phyloP scores from a whole-genome alignment of 768 basidiomycete genomes.

The Mycena kentingensis region DNA sequence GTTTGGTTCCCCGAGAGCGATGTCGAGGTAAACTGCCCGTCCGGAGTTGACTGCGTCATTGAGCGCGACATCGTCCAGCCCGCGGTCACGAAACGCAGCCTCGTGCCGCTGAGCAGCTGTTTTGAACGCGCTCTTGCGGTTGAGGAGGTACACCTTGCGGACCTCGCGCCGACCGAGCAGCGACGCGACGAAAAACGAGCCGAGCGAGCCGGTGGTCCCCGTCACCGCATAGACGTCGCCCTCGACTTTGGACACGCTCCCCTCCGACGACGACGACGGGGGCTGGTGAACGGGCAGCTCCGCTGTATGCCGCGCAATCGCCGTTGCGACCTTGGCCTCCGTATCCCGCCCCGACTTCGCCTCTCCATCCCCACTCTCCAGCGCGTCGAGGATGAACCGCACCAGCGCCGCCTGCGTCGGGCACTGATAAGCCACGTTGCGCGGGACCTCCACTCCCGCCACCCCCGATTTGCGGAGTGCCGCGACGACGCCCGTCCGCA shows the following conservation, averaged over 20 bases:
- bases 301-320: background rate
- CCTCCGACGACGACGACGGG: too few species aligned
- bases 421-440: conserved; percentile 4
- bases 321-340: background rate
- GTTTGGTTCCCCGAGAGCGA: background rate
- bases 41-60: background rate
- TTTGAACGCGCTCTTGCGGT: background rate
- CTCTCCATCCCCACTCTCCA: background rate
- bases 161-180: conserved; percentile 4
- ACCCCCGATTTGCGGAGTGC: conserved; percentile 3
- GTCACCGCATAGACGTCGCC: conserved; percentile 8
- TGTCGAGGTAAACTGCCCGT: conserved; percentile 1
- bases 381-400: background rate
- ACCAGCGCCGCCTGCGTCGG: conserved; percentile 5
- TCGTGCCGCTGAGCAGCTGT: conserved; percentile 3
- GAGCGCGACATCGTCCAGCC: conserved; percentile 3
- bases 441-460: background rate
- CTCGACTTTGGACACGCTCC: too few species aligned
- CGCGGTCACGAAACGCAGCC: background rate
- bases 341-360: background rate
- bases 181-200: conserved; percentile 3
- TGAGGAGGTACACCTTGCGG: conserved; percentile 8
- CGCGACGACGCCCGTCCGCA: conserved; percentile 5
- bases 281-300: too few species aligned
- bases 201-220: conserved; percentile 9